Conservation (phyloP, 805 yeast species). For the Yarrowia keelungensis region DNA sequence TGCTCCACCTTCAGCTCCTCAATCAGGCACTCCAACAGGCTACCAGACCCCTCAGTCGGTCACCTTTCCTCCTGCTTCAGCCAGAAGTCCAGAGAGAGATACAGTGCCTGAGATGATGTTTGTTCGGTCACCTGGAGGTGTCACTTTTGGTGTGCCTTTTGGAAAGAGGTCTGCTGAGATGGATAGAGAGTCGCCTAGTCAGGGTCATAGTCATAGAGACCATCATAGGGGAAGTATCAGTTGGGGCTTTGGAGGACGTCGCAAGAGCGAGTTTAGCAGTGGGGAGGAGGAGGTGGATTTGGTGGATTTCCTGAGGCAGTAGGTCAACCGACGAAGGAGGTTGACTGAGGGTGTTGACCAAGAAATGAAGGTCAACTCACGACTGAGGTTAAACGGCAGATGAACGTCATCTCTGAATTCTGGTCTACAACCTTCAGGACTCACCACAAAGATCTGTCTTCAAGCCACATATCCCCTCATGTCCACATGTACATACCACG, state of each 20-base stretch:
- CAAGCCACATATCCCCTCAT: too few species aligned
- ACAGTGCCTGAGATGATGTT: conserved; percentile 29
- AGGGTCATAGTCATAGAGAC: neutral
- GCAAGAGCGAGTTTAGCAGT: conserved; percentile 23
- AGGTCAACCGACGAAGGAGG: neutral
- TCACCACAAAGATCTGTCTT: too few species aligned
- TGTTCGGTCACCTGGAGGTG: conserved; percentile 27
- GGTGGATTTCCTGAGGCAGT: conserved; percentile 47
- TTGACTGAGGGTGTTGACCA: too few species aligned
- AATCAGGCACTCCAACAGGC: neutral
- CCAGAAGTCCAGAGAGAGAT: neutral
- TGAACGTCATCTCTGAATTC: too few species aligned
- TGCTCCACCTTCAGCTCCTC: neutral
- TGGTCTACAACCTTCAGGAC: too few species aligned
- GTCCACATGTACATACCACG: conserved; percentile 5
- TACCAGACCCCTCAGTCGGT: neutral
- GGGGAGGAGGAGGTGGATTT: conserved; percentile 57
- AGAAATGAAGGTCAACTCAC: too few species aligned
- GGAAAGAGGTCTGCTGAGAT: conserved; percentile 5
- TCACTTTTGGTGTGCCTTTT: conserved; percentile 11
- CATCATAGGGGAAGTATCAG: conserved; percentile 11
- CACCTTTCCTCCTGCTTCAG: neutral
- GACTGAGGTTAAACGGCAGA: too few species aligned
- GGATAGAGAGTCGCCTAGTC: neutral
- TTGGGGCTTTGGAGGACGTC: conserved; percentile 29